A percentile compares a stretch with the other conserved stretches of the same genome.
Evolutionary conservation across 1,284 basidiomycete genomes (phyloP).

Genomic region (Pascua guehoae): DNA sequence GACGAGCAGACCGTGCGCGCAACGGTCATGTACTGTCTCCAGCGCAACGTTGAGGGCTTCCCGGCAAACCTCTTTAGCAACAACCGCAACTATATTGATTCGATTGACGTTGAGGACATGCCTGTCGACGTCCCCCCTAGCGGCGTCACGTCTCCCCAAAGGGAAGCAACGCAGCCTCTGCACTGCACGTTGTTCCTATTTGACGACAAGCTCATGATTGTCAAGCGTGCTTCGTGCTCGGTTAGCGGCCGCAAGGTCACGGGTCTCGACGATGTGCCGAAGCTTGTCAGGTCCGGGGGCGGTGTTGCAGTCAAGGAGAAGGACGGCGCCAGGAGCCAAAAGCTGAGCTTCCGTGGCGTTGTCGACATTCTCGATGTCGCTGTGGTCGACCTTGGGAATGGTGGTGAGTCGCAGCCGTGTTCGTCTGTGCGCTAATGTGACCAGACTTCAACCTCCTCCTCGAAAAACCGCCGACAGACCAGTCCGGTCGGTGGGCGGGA

Average conservation of each 20-base stretch:
- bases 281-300: constrained; percentile 59
- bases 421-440: constrained; percentile 5
- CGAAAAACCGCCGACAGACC: constrained; percentile 72
- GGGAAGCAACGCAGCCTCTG: constrained; percentile 48
- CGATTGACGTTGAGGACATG: constrained; percentile 88
- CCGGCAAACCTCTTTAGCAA: constrained; percentile 82
- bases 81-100: constrained; percentile 83
- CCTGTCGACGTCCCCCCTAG: constrained; percentile 55
- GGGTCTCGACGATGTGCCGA: constrained; percentile 80
- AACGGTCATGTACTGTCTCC: constrained; percentile 81
- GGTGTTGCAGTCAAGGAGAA: constrained; percentile 46
- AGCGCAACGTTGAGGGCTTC: constrained; percentile 81
- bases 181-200: constrained; percentile 92
- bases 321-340: constrained; percentile 60
- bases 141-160: constrained; percentile 9
- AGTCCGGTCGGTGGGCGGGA: constrained; percentile 75
- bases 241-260: constrained; percentile 69
- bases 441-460: constrained; percentile 80
- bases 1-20: constrained; percentile 88
- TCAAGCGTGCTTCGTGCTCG: constrained; percentile 74
- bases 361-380: constrained; percentile 80
- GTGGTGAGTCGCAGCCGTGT: constrained; percentile 56
- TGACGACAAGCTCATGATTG: constrained; percentile 88
- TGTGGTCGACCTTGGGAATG: constrained; percentile 75
- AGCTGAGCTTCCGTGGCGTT: constrained; percentile 79